Conservation (phyloP, 352 stramenopile species). For the Pilasporangium apinafurcum region DNA sequence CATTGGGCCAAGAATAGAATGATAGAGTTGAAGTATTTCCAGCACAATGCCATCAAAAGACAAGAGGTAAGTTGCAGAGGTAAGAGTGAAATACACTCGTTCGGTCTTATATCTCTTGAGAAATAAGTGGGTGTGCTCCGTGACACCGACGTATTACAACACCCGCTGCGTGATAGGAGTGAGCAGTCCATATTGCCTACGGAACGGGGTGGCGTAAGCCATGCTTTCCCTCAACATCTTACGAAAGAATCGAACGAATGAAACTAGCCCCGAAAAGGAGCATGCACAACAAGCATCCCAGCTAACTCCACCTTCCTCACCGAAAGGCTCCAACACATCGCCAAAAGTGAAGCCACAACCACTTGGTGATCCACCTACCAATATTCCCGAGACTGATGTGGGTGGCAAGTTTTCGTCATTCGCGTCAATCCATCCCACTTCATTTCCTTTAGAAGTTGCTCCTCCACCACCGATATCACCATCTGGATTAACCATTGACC, state of each 20-base stretch:
- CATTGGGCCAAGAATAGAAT: neutral
- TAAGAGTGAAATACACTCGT: slow-evolving; percentile 1
- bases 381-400: neutral
- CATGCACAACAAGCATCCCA: too few relatives aligned
- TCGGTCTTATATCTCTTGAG: neutral
- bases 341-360: slow-evolving; percentile 15
- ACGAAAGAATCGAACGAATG: slow-evolving; percentile 7
- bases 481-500: neutral
- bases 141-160: too few relatives aligned
- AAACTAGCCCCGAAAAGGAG: slow-evolving; percentile 9
- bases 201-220: slow-evolving; percentile 10
- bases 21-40: neutral
- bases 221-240: slow-evolving; percentile 16
- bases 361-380: neutral
- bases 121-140: too few relatives aligned
- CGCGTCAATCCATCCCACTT: neutral
- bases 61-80: neutral
- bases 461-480: neutral
- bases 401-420: neutral
- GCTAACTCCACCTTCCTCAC: neutral
- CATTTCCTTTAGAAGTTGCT: neutral
- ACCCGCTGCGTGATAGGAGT: neutral
- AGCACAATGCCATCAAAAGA: neutral
- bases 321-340: slow-evolving; percentile 5
- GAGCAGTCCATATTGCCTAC: neutral